phyloP scores from a whole-genome alignment of 2,329 filamentous ascomycete genomes.

The Periconia sp. region DNA sequence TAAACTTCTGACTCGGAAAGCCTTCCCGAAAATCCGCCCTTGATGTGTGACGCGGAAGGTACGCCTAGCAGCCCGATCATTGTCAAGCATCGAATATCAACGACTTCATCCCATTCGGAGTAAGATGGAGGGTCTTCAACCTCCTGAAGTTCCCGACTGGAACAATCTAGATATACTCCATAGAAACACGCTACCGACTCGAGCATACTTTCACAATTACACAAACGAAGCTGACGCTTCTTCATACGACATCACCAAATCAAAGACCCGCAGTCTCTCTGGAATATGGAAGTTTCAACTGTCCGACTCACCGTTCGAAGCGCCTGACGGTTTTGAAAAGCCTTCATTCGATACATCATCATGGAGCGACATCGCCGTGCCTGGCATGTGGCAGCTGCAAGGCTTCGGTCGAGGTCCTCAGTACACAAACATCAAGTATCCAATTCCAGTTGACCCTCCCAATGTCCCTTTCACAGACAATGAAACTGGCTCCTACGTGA shows the following conservation, averaged over 20 bases:
- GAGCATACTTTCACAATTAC: conserved; percentile 64
- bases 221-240: conserved; percentile 58
- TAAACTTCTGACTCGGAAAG: too few species aligned
- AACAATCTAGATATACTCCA: conserved; percentile 66
- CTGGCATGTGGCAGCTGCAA: conserved; percentile 73
- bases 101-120: too few species aligned
- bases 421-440: conserved; percentile 72
- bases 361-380: conserved; percentile 65
- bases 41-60: too few species aligned
- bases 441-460: conserved; percentile 70
- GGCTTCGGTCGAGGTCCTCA: conserved; percentile 68
- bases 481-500: conserved; percentile 68
- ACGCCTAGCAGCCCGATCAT: too few species aligned
- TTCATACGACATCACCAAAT: conserved; percentile 41
- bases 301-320: conserved; percentile 43
- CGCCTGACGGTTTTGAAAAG: conserved; percentile 41
- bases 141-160: too few species aligned
- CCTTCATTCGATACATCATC: conserved; percentile 42
- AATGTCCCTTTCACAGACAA: conserved; percentile 66
- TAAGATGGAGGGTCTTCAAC: too few species aligned
- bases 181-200: conserved; percentile 63
- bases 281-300: conserved; percentile 50
- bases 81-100: too few species aligned
- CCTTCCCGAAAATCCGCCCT: too few species aligned
- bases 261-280: conserved; percentile 39